Percentiles rank a stretch among this genome's conserved stretches.
phyloP scores from a whole-genome alignment of 2,329 filamentous ascomycete genomes.

The Diaporthe vexans region DNA sequence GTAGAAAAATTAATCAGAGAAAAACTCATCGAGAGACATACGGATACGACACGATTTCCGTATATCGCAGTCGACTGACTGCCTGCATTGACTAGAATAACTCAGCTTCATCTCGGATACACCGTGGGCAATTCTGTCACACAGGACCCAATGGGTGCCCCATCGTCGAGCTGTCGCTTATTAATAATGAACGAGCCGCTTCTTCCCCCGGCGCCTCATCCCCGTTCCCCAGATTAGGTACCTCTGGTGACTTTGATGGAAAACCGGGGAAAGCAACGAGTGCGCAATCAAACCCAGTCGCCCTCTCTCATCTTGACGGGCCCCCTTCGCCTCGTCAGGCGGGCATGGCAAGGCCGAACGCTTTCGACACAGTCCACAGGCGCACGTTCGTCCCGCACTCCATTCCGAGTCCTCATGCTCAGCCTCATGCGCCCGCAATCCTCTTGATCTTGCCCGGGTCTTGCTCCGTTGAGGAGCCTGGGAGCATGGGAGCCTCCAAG shows the following conservation, averaged over 20 bases:
- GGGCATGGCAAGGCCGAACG: conserved; percentile 20
- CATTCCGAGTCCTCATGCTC: neutral
- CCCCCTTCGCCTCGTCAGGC: conserved; percentile 9
- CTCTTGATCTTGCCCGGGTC: neutral
- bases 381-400: conserved; percentile 21
- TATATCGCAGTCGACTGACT: neutral
- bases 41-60: neutral
- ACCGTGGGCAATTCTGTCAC: conserved; percentile 24
- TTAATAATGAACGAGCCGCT: conserved; percentile 31
- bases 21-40: neutral
- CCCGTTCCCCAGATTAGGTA: conserved; percentile 33
- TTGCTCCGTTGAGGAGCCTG: conserved; percentile 14
- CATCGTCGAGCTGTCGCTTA: conserved; percentile 25
- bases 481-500: conserved; percentile 3
- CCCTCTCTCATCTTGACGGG: neutral
- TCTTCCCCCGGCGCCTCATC: conserved; percentile 13
- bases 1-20: too few relatives aligned
- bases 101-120: conserved; percentile 31
- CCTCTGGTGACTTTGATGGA: conserved; percentile 17
- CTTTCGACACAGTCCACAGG: neutral
- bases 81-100: conserved; percentile 16
- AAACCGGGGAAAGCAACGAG: conserved; percentile 22
- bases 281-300: conserved; percentile 26
- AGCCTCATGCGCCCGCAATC: conserved; percentile 27
- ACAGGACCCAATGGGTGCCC: neutral